These are phyloP conservation scores for Calendula officinalis DNA, from an alignment of 129 eudicot genomes.

Conservation along the genomic window DNA sequence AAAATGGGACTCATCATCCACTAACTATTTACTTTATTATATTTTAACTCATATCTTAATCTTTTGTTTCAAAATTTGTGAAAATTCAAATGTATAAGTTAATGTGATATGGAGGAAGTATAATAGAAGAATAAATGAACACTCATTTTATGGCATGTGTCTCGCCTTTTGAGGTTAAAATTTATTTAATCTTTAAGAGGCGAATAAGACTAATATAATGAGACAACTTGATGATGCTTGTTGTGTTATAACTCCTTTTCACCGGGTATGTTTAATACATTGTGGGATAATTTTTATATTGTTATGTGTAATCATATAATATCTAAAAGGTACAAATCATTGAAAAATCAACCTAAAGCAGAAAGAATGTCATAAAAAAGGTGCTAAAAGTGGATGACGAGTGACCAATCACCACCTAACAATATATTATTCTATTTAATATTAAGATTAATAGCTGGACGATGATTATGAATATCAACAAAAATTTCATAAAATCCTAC, in stretches of 20 bases:
- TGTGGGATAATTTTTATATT: not conserved
- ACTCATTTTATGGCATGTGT: not conserved
- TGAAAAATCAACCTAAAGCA: not conserved
- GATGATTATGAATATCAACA: too few species aligned
- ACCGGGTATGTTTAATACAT: not conserved
- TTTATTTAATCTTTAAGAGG: not conserved
- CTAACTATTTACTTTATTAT: too few species aligned
- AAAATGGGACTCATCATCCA: too few species aligned
- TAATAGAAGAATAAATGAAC: too few species aligned
- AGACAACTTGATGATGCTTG: not conserved
- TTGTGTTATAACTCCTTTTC: constrained; percentile 3
- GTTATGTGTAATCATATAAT: not conserved
- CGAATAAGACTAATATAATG: not conserved
- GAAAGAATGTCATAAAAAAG: not conserved
- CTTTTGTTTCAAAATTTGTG: too few species aligned
- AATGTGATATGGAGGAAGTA: too few species aligned
- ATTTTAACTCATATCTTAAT: too few species aligned
- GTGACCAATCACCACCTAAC: constrained; percentile 13
- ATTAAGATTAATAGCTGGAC: constrained; percentile 1
- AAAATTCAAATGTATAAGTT: too few species aligned
- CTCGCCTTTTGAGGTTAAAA: not conserved
- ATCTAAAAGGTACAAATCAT: not conserved
- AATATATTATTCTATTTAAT: not conserved
- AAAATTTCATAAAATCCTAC: not conserved
- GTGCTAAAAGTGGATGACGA: constrained; percentile 7